phyloP scores from a whole-genome alignment of 371 early-diverging fungal genomes.

The Haplosporangium sp. region DNA sequence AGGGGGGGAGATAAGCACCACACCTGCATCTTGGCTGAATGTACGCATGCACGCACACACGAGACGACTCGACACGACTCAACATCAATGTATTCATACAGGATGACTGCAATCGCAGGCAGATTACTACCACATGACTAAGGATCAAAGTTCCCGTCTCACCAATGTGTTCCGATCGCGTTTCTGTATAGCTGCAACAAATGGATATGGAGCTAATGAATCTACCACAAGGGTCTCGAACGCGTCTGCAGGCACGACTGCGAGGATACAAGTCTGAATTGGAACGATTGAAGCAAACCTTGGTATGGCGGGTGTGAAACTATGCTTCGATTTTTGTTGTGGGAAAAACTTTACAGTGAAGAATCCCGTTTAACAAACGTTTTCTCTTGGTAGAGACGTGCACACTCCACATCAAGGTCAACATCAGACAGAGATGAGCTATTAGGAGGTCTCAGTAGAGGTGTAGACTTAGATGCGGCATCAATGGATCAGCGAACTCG shows the following conservation, averaged over 20 bases:
- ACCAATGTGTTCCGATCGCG: neutral
- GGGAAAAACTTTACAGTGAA: too few relatives aligned
- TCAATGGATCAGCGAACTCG: conserved; percentile 86
- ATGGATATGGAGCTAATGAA: conserved; percentile 93
- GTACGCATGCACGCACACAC: neutral
- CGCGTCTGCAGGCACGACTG: conserved; percentile 77
- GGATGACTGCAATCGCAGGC: too few relatives aligned
- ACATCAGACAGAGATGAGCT: conserved; percentile 73
- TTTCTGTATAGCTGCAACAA: conserved; percentile 82
- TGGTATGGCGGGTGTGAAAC: conserved; percentile 64
- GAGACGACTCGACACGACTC: neutral
- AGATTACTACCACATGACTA: neutral
- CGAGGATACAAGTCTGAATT: conserved; percentile 81
- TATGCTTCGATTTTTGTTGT: conserved; percentile 8
- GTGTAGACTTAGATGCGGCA: conserved; percentile 68
- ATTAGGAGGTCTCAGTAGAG: conserved; percentile 63
- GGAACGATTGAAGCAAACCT: conserved; percentile 79
- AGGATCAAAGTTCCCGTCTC: neutral
- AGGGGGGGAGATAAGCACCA: too few relatives aligned
- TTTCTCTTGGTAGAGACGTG: conserved; percentile 24
- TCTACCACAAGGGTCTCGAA: conserved; percentile 73
- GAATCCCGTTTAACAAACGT: neutral
- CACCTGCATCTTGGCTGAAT: too few relatives aligned
- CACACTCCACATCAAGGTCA: conserved; percentile 50
- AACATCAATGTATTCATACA: too few relatives aligned